Base-by-base conservation (phyloP, 1,139 yeast genomes). In the Yamadazyma sp. region DNA sequence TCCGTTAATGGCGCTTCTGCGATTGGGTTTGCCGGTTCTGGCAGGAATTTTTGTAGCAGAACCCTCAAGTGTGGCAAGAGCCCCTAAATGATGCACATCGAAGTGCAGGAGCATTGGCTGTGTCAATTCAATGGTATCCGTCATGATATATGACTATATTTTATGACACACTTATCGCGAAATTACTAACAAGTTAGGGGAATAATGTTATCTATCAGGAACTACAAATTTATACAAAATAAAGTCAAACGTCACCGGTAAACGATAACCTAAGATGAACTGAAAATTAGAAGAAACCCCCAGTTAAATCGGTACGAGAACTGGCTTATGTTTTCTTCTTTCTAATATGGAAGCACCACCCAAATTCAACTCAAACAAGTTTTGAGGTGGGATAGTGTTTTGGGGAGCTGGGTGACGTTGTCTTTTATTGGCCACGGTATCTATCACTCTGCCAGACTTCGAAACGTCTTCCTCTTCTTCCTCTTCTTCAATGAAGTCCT, bases 321-420 rank as follows among this genome's bases (percentile, higher is more conserved):
- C 41, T 3, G 47, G 42, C 30, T 48, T 47, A 23, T 69, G 57
- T 61, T 76, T 79, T 55, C 95, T 75, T 60, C 96, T 78, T 51
- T 82, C 90, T 40, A 89, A 67, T 38, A 89, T 80, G 1, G 95
- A 83, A 1, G 96, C 89, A 8, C 90, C 86, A 38, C 82, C 82
- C 51, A 89, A 65, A 46, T 79, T 78, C 54, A 90, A 70, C 45
- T 86, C 90, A 56, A 89, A 88, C 47, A 70, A 23, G 23, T 40
- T 47, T 27, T 33, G 37, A 18, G 37, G 27, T 20, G 32, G 12
- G 17, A 12, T 26, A 10, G 10, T 18, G 18, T 29, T 49, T 49
- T 32, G 35, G 10, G 46, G 43, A n/a, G 58, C 53, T 7, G 56
- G 53, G 29, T 43, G 43, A 17, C 33, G 45, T 15, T 41, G 39